Base-by-base conservation (phyloP, 1,284 basidiomycete species). In the Quambalaria eucalypti region DNA sequence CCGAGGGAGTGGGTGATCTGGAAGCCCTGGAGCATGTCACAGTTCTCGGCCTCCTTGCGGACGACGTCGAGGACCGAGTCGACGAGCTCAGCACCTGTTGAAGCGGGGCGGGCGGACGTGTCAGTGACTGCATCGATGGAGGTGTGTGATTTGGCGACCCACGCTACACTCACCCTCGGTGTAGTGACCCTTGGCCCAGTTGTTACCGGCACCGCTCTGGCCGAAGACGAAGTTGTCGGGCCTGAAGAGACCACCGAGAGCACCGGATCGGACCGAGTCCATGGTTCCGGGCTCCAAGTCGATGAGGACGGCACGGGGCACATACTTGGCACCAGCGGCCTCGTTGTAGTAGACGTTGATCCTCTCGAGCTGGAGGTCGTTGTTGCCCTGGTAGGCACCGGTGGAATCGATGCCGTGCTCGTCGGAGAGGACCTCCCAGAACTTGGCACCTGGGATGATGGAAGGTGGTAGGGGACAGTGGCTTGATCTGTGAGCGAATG, bases 271-370 rank as follows among this genome's bases (percentile, higher is more conserved):
- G 71, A 92, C 85, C 64, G 88, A 87, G 79, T 95, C 90, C 90
- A 95, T 93, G 53, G 91, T 95, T 74, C 91, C 92, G 44, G 92
- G 91, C 81, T 95, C 91, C 63, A 96, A 83, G 78, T 96, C 91
- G 28, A 66, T 59, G 25, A 59, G 55, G 26, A 95, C 88, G 57
- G 91, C 90, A 77, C 90, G 90, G 68, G 92, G 92, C 74, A 96
- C 92, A 76, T 95, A 97, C 78, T 86, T 87, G 55, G 81, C 77
- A 8, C 75, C 69, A 36, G 66, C 62, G 52, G 74, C 69, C 56
- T 69, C 68, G 57, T 73, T 74, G 64, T 68, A 75, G 68, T 75
- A 75, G 55, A 75, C 73, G 50, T 73, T 73, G 81, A 96, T 95
- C 71, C 91, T 87, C 80, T 97, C 93, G 69, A 97, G 87, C 81